Base-by-base conservation (phyloP, 2,329 filamentous ascomycete species). In the Xylariaceae sp. region DNA sequence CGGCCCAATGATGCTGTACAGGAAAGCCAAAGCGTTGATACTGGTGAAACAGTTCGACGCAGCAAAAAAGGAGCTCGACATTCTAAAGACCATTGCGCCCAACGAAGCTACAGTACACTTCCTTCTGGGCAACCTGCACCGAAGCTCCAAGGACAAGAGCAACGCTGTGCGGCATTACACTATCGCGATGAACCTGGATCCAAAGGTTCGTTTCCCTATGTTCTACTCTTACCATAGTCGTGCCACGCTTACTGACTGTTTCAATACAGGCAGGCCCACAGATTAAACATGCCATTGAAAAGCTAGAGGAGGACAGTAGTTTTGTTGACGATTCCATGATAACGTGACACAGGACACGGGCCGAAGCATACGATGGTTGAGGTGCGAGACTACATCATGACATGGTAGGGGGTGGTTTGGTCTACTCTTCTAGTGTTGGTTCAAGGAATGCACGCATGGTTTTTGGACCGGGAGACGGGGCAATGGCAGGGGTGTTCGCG, bases 81-180 rank as follows among this genome's bases (percentile, higher is more conserved):
- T 89, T n/a, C 67, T 98, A 43, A 92, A 94, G 58, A 87, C 94
- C 52, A 73, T 94, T 46, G 89, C 88, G 4, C 90, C 92, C 0
- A 89, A 98, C 56, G 90, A 97, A 62, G 87, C 90, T 4, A 94
- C 89, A 55, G 89, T 98, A 26, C 92, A 96, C 66, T 98, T 96
- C 68, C 69, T 95, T 47, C 78, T 98, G 27, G 94, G 89, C 14
- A 86, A 87, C 59, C 74, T 88, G 47, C 88, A 88, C 65, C 84
- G 84, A 62, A 73, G 70, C 39, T 70, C 86, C 54, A 80, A 79
- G 52, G 78, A 87, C 54, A 85, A 81, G 60, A 80, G 81, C 45
- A 74, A 81, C 53, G 89, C 92, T n/a, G 85, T 98, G 43, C 82
- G 84, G 43, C 88, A 96, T 62, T 94, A 94, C 60, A 98, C 92